A percentile compares a stretch with the other conserved stretches of the same genome.
These are phyloP conservation scores for Rhinocladiella similis DNA, from an alignment of 2,329 filamentous ascomycete species.

Conservation along the genomic window DNA sequence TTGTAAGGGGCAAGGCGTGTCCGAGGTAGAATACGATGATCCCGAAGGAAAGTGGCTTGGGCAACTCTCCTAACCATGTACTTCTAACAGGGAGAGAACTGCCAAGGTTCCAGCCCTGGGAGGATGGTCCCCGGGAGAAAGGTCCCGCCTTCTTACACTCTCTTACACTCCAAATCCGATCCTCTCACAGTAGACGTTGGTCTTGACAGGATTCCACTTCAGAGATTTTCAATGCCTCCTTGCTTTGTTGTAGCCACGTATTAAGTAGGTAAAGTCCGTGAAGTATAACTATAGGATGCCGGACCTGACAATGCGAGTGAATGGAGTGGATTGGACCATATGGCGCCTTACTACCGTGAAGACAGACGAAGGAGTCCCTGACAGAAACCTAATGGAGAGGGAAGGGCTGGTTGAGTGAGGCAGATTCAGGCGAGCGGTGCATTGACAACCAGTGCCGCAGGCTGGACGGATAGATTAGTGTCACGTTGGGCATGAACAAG, in stretches of 20 bases:
- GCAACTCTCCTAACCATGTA: too few species aligned
- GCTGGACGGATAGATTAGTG: not conserved
- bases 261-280: not conserved
- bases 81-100: too few species aligned
- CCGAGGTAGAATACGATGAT: too few species aligned
- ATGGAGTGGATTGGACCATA: not conserved
- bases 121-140: too few species aligned
- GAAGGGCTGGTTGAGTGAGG: not conserved
- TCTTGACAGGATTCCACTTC: not conserved
- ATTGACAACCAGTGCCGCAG: not conserved
- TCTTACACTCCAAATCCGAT: not conserved
- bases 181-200: not conserved
- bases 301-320: not conserved
- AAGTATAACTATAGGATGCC: not conserved
- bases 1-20: too few species aligned
- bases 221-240: not conserved
- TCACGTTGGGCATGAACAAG: constrained; percentile 4
- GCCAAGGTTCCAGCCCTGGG: too few species aligned
- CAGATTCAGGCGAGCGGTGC: too few species aligned
- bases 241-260: not conserved
- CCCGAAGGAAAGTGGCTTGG: too few species aligned
- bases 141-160: not conserved
- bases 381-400: not conserved
- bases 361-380: not conserved
- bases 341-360: not conserved